Evolutionary conservation across 768 basidiomycete species (phyloP), one percentile per base, ranked within the genome.

Genomic region (Calocybe cyanea): DNA sequence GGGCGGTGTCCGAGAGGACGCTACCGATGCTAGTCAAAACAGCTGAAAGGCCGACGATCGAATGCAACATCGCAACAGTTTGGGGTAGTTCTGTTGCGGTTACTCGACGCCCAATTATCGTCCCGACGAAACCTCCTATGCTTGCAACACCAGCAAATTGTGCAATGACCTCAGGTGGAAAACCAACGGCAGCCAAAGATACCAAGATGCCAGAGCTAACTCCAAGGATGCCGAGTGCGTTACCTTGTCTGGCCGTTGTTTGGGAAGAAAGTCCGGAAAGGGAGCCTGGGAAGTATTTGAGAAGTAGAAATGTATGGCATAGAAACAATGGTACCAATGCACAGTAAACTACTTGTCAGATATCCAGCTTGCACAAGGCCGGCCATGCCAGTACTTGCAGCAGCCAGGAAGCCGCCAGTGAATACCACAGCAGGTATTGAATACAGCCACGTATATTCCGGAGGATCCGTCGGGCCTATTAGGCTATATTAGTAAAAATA

Each of bases 301-400:
- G 41, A 41, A 54, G 30, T 19, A 41, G 39, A 33, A 41, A 13
- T 14, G 1, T n/a, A 30, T 7, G 30, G 19, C 25, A 13, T 18
- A 20, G 43, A 25, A 28, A 10, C 7, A 40, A 24, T 38, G 56
- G 45, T 51, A 84, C 88, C 81, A 48, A 93, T 92, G 61, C 90
- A 91, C 36, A 93, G 77, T n/a, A 92, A 61, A 55, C 87, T 91
- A 57, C 86, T 89, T 1, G 89, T 78, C 46, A 92, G 60, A 58
- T 93, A 93, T 10, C 91, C 91, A 2, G 91, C 89, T 63, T 92
- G 89, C 4, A 92, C 87, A 28, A 93, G 75, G 15, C 91, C 91
- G 10, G 76, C 80, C 81, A 88, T 83, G 33, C 91, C 90, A 3
- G 87, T 87, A 58, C 81, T 86, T 4, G 88, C 87, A 31, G 90